Percentiles rank a stretch among this genome's conserved stretches.
Conservation (phyloP, 345 rosid species). For the Firmiana major region DNA sequence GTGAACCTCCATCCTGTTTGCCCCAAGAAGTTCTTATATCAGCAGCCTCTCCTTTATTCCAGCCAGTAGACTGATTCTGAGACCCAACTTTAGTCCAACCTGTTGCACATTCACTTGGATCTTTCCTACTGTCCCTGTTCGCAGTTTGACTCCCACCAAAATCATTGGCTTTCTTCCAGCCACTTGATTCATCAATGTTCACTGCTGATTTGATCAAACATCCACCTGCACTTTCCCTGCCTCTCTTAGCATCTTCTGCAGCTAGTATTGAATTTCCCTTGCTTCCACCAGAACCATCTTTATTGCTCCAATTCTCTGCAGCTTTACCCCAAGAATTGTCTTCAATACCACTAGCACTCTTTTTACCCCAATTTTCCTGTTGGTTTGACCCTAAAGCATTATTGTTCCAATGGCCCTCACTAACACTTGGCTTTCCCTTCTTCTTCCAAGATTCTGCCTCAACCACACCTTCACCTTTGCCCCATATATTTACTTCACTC, state of each 20-base stretch:
- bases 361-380: constrained; percentile 18
- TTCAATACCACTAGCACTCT: constrained; percentile 8
- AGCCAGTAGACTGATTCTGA: constrained; percentile 8
- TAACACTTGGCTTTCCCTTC: constrained; percentile 14
- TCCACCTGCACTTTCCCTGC: background rate
- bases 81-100: constrained; percentile 5
- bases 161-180: background rate
- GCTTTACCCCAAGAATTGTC: constrained; percentile 27
- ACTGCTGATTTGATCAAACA: background rate
- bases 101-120: background rate
- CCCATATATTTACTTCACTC: constrained; percentile 22
- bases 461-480: constrained; percentile 18
- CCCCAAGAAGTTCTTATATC: constrained; percentile 2
- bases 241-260: background rate
- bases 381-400: constrained; percentile 27
- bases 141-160: background rate
- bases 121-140: constrained; percentile 31
- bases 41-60: constrained; percentile 21
- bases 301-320: background rate
- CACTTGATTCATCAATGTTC: background rate
- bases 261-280: background rate
- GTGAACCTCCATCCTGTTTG: background rate
- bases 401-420: constrained; percentile 7
- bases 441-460: constrained; percentile 24
- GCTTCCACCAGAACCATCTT: constrained; percentile 10